A percentile compares a stretch with the other conserved stretches of the same genome.
phyloP scores from a whole-genome alignment of 768 basidiomycete species.

The Favolaschia claudopus region DNA sequence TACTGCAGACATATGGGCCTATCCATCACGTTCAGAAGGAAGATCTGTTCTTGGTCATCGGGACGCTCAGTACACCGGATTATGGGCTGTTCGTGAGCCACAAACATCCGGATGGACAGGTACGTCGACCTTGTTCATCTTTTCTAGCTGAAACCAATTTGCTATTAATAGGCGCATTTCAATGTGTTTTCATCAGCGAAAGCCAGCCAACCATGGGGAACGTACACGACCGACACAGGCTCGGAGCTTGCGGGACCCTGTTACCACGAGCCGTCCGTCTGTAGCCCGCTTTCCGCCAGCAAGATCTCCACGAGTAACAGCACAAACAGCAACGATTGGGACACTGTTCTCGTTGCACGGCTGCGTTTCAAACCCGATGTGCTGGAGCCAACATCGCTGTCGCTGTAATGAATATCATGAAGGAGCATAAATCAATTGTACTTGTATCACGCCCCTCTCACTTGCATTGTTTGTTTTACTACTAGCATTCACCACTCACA shows the following conservation, averaged over 20 bases:
- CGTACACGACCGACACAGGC: conserved; percentile 67
- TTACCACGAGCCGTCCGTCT: conserved; percentile 50
- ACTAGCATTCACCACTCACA: conserved; percentile 5
- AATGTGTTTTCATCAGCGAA: conserved; percentile 66
- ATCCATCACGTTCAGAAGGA: conserved; percentile 45
- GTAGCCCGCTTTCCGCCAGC: conserved; percentile 48
- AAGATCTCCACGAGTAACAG: conserved; percentile 56
- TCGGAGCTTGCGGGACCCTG: conserved; percentile 52
- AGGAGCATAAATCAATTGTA: background rate
- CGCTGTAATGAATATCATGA: background rate
- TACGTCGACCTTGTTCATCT: conserved; percentile 28
- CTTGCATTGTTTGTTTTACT: conserved; percentile 3
- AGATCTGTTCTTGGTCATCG: conserved; percentile 59
- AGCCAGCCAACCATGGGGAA: conserved; percentile 74
- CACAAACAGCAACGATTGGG: conserved; percentile 49
- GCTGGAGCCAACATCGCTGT: conserved; percentile 61
- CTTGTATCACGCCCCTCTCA: background rate
- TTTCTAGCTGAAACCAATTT: background rate
- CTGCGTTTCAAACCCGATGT: conserved; percentile 72
- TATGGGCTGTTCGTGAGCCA: conserved; percentile 63
- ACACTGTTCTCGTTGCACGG: conserved; percentile 68
- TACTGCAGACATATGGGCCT: conserved; percentile 51
- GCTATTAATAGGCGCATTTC: conserved; percentile 61
- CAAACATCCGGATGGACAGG: conserved; percentile 67
- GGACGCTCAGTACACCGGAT: conserved; percentile 60